These are phyloP conservation scores for Draba incana DNA, from an alignment of 345 rosid species.

Conservation along the genomic window DNA sequence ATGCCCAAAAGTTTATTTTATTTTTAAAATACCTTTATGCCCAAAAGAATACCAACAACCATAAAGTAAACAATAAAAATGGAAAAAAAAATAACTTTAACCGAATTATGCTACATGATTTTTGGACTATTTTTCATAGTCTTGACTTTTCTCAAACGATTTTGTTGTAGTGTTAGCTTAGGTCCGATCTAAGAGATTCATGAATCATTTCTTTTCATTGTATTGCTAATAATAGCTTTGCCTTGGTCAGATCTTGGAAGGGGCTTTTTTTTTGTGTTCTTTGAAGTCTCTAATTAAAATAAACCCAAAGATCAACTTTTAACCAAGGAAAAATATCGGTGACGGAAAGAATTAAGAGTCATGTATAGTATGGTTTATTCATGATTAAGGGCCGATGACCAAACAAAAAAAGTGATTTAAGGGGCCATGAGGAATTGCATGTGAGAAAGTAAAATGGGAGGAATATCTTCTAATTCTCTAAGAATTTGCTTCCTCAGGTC, in stretches of 20 bases:
- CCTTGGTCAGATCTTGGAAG: background rate
- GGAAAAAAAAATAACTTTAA: too few species aligned
- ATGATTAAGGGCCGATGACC: constrained; percentile 6
- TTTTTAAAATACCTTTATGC: background rate
- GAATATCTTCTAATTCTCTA: background rate
- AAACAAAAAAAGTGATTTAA: background rate
- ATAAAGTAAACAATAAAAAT: background rate
- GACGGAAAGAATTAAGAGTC: constrained; percentile 19
- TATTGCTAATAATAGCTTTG: background rate
- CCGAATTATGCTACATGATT: background rate
- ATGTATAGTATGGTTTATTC: background rate
- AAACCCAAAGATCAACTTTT: constrained; percentile 14
- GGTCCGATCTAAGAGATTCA: background rate
- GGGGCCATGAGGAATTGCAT: background rate
- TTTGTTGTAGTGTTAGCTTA: background rate
- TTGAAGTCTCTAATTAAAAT: background rate
- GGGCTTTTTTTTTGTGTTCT: background rate
- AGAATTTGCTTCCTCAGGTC: background rate
- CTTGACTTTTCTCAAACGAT: background rate
- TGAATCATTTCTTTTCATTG: background rate
- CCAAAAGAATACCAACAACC: background rate
- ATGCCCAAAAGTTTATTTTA: too few species aligned
- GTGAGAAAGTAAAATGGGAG: background rate
- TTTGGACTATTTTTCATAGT: constrained; percentile 3
- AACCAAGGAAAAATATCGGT: background rate